A percentile compares a stretch with the other conserved stretches of the same genome.
Conservation (phyloP, 495 filamentous ascomycete species). For the Penicillium robsamsonii region DNA sequence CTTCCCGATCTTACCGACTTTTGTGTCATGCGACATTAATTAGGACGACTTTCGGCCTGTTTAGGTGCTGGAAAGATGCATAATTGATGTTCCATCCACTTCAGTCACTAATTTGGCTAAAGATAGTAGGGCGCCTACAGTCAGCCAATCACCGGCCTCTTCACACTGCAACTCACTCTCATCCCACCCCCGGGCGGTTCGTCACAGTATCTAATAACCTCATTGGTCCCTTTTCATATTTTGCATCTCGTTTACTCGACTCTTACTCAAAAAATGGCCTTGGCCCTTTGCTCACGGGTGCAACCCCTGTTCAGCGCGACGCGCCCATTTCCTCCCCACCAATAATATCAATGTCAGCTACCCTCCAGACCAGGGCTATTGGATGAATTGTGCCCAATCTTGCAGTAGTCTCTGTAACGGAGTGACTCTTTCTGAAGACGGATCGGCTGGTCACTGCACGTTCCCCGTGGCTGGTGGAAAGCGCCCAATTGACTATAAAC, state of each 20-base stretch:
- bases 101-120: conserved; percentile 10
- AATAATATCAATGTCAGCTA: conserved; percentile 12
- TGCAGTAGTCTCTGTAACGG: conserved; percentile 43
- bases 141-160: conserved; percentile 6
- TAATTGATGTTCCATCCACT: conserved; percentile 4
- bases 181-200: not conserved
- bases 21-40: not conserved
- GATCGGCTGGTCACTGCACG: conserved; percentile 19
- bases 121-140: conserved; percentile 12
- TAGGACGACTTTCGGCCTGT: not conserved
- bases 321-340: conserved; percentile 22
- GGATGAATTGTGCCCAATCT: conserved; percentile 30
- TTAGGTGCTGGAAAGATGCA: not conserved
- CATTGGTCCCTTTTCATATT: conserved; percentile 1
- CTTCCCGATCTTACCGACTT: not conserved
- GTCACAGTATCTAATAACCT: conserved; percentile 6
- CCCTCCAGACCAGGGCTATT: conserved; percentile 13
- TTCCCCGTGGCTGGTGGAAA: conserved; percentile 17
- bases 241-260: not conserved
- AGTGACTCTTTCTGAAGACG: conserved; percentile 12
- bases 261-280: not conserved
- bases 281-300: conserved; percentile 7
- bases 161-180: conserved; percentile 7
- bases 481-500: conserved; percentile 26
- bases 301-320: conserved; percentile 19